Percentiles rank a stretch among this genome's conserved stretches.
phyloP scores from a whole-genome alignment of 1,284 basidiomycete genomes.

The Austroboletus novae-zelandiae region DNA sequence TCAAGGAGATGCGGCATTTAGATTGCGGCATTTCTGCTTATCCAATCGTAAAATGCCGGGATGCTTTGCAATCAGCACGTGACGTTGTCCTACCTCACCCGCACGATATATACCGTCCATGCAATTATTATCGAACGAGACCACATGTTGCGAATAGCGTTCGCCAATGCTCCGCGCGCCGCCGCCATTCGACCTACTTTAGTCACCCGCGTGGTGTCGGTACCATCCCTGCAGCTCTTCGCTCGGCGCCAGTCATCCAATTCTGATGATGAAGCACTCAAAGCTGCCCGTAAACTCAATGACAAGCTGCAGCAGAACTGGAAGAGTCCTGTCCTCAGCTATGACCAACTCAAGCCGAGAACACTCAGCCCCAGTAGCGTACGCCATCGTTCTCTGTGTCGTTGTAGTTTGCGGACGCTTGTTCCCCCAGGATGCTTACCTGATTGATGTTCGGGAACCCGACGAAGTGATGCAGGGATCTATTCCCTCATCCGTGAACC shows the following conservation, averaged over 20 bases:
- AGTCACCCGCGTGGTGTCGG: constrained; percentile 1
- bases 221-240: constrained; percentile 10
- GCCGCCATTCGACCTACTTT: constrained; percentile 7
- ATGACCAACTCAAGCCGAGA: constrained; percentile 82
- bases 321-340: constrained; percentile 68
- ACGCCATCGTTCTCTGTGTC: constrained; percentile 30
- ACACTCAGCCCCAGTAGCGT: constrained; percentile 82
- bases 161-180: constrained; percentile 16
- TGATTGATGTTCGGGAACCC: constrained; percentile 93
- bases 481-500: constrained; percentile 93
- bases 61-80: too few species aligned
- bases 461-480: constrained; percentile 92
- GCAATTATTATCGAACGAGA: background rate
- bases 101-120: too few species aligned
- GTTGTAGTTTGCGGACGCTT: constrained; percentile 1
- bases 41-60: constrained; percentile 26
- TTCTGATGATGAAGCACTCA: constrained; percentile 29
- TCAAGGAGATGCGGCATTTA: background rate
- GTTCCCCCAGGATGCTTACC: constrained; percentile 64
- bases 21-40: constrained; percentile 32
- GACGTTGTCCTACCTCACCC: too few species aligned
- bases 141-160: constrained; percentile 25
- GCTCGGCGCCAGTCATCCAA: constrained; percentile 26
- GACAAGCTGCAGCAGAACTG: constrained; percentile 64
- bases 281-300: constrained; percentile 40